A percentile compares a stretch with the other conserved stretches of the same genome.
phyloP scores from a whole-genome alignment of 2,329 filamentous ascomycete genomes.

The Graphiopsis chlorocephala region DNA sequence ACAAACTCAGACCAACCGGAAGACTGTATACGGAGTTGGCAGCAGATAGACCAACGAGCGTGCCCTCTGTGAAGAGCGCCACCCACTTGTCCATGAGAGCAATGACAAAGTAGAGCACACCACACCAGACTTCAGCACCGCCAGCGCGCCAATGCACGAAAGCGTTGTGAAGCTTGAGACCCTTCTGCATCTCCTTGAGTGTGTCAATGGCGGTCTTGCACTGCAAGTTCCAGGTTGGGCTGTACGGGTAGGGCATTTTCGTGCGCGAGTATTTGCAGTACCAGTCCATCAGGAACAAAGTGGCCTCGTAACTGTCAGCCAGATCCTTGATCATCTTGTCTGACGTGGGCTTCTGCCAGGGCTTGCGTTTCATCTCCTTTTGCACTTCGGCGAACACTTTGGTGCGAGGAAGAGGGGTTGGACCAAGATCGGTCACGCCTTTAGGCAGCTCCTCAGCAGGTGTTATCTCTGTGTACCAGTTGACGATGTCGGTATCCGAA shows the following conservation, averaged over 20 bases:
- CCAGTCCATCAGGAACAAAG: constrained; percentile 55
- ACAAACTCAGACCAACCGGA: constrained; percentile 55
- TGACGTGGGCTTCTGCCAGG: constrained; percentile 43
- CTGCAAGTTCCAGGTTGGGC: constrained; percentile 58
- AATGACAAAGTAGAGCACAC: constrained; percentile 54
- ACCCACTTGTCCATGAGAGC: constrained; percentile 58
- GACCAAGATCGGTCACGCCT: constrained; percentile 48
- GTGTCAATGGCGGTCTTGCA: constrained; percentile 54
- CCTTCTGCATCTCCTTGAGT: constrained; percentile 53
- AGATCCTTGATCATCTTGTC: constrained; percentile 51
- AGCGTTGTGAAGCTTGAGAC: constrained; percentile 54
- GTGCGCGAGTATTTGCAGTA: constrained; percentile 48
- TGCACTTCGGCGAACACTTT: constrained; percentile 47
- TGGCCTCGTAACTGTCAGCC: constrained; percentile 51
- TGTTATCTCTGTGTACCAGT: constrained; percentile 44
- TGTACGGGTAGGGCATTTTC: constrained; percentile 52
- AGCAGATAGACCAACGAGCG: constrained; percentile 39
- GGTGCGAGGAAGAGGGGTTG: constrained; percentile 47
- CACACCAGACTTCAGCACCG: constrained; percentile 54
- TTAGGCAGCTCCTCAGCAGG: constrained; percentile 39
- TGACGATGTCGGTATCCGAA: constrained; percentile 49
- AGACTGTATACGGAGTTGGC: constrained; percentile 41
- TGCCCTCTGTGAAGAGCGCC: constrained; percentile 44
- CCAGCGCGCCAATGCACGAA: constrained; percentile 60
- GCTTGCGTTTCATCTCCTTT: constrained; percentile 42